phyloP scores from a whole-genome alignment of 257 asterid genomes.

The Solanum medicagineum region DNA sequence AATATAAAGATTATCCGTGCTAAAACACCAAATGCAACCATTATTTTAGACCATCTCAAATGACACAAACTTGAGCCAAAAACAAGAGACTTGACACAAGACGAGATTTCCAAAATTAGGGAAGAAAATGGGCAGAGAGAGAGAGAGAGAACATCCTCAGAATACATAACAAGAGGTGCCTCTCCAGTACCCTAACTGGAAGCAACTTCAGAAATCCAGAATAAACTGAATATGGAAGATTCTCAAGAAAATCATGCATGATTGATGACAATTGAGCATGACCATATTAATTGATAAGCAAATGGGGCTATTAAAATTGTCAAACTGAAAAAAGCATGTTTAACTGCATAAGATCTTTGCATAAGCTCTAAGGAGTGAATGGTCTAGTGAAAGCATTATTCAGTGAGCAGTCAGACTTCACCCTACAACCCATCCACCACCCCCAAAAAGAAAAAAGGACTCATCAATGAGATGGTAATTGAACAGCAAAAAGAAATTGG shows the following conservation, averaged over 20 bases:
- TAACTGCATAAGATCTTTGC: neutral
- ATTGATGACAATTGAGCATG: neutral
- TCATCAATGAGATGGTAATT: neutral
- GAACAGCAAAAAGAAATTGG: neutral
- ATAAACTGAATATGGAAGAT: neutral
- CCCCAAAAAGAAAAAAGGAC: neutral
- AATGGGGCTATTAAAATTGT: neutral
- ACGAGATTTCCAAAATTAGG: neutral
- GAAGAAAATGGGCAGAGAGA: neutral
- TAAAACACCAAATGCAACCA: neutral
- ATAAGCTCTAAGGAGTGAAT: neutral
- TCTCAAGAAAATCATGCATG: neutral
- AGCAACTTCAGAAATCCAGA: neutral
- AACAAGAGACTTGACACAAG: neutral
- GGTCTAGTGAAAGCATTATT: neutral
- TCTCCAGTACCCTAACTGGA: neutral
- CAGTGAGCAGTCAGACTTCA: neutral
- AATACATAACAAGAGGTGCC: neutral
- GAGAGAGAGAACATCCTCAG: neutral
- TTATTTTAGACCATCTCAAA: neutral
- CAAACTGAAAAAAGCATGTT: neutral
- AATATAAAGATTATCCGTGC: neutral
- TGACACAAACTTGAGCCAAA: neutral
- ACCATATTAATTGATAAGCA: neutral
- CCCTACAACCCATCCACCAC: neutral